Conservation (phyloP, 441 rosid genomes). For the Raphanus hybrid region DNA sequence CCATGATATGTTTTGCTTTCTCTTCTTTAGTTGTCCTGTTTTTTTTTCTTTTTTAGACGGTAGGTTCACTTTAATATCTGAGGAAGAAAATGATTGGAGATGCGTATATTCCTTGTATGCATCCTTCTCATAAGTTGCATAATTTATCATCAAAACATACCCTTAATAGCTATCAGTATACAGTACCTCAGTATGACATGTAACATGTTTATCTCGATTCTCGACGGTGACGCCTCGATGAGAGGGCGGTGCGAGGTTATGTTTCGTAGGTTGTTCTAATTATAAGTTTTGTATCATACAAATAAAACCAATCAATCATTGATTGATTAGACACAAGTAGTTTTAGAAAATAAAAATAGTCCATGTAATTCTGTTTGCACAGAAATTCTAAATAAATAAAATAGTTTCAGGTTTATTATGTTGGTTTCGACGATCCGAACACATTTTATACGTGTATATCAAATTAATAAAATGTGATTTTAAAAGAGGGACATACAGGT, state of each 20-base stretch:
- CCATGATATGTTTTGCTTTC: constrained; percentile 19
- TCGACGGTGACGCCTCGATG: constrained; percentile 11
- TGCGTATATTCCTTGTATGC: constrained; percentile 32
- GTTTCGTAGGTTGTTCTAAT: neutral
- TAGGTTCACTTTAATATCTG: constrained; percentile 12
- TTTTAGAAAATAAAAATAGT: neutral
- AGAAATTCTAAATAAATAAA: constrained; percentile 1
- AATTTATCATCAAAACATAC: neutral
- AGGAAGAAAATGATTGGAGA: constrained; percentile 15
- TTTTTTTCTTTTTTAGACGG: constrained; percentile 13
- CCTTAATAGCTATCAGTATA: neutral
- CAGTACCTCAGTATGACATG: constrained; percentile 9
- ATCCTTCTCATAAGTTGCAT: constrained; percentile 10
- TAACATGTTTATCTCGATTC: constrained; percentile 21
- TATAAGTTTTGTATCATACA: constrained; percentile 8
- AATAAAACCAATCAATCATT: constrained; percentile 9
- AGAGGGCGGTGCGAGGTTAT: constrained; percentile 16
- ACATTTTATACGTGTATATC: constrained; percentile 6
- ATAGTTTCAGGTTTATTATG: constrained; percentile 23
- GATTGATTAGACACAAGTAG: neutral
- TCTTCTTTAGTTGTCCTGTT: constrained; percentile 13
- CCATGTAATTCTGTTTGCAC: neutral
- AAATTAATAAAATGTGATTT: neutral
- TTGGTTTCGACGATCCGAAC: constrained; percentile 24
- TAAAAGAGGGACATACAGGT: neutral